Conservation (phyloP, 345 rosid species). For the Eucalyptus curtisii region DNA sequence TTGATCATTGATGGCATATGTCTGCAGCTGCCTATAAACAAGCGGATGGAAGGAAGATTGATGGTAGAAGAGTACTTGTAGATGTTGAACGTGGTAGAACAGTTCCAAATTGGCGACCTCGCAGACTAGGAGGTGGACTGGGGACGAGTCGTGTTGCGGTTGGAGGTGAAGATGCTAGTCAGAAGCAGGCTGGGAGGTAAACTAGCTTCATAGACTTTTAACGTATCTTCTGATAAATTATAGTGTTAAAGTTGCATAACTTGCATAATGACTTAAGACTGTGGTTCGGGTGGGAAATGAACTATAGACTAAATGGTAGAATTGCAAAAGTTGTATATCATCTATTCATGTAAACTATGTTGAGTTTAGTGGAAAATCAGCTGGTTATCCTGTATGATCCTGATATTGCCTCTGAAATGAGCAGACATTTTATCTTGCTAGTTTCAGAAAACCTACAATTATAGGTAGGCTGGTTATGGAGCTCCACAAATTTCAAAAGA, state of each 20-base stretch:
- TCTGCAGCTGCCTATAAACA: slow-evolving; percentile 89
- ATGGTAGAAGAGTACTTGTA: slow-evolving; percentile 95
- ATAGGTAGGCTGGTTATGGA: not conserved
- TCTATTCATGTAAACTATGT: not conserved
- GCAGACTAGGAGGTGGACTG: slow-evolving; percentile 98
- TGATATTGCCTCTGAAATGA: not conserved
- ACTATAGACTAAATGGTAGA: not conserved
- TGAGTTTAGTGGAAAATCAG: not conserved
- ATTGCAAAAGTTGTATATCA: not conserved
- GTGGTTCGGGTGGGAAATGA: not conserved
- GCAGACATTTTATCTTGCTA: not conserved
- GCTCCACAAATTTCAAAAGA: not conserved
- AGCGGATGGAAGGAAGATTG: slow-evolving; percentile 98
- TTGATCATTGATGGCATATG: not conserved
- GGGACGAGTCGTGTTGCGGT: slow-evolving; percentile 64
- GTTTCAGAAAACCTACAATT: not conserved
- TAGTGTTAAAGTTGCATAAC: not conserved
- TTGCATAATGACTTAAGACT: not conserved
- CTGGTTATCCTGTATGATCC: not conserved
- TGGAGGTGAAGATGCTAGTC: slow-evolving; percentile 72
- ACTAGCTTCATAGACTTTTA: not conserved
- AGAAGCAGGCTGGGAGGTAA: slow-evolving; percentile 33
- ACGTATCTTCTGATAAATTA: not conserved
- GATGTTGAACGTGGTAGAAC: slow-evolving; percentile 99
- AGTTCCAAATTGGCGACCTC: slow-evolving; percentile 99